A percentile compares a stretch with the other conserved stretches of the same genome.
Evolutionary conservation across 164 flowering plant species (phyloP).

Genomic region (Warburgia ugandensis): DNA sequence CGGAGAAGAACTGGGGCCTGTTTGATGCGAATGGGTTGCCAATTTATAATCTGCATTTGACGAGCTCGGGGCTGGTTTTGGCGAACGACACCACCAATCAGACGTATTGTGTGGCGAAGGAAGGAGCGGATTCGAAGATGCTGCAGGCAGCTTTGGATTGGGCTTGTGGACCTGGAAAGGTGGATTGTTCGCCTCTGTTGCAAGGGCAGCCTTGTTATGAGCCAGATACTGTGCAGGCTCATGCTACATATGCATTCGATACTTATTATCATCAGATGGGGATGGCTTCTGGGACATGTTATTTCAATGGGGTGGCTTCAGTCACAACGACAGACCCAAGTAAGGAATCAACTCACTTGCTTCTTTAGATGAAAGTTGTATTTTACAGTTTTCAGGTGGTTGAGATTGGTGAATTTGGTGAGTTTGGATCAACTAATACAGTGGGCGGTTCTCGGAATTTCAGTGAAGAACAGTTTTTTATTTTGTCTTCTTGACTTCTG

Average conservation of each 20-base stretch:
- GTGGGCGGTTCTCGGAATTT: neutral
- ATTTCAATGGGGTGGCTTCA: slow-evolving; percentile 84
- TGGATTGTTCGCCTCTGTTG: slow-evolving; percentile 61
- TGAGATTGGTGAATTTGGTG: neutral
- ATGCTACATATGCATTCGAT: slow-evolving; percentile 81
- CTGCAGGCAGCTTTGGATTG: slow-evolving; percentile 85
- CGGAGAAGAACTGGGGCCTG: slow-evolving; percentile 93
- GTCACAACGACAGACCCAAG: slow-evolving; percentile 81
- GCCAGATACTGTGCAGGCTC: slow-evolving; percentile 62
- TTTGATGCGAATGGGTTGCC: slow-evolving; percentile 68
- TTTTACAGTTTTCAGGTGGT: neutral
- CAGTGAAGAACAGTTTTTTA: neutral
- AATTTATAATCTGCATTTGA: slow-evolving; percentile 49
- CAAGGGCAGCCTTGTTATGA: slow-evolving; percentile 81
- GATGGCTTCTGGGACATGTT: slow-evolving; percentile 64
- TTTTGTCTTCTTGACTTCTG: no score
- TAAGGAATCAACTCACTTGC: slow-evolving; percentile 22
- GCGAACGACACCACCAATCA: slow-evolving; percentile 88
- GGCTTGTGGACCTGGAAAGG: slow-evolving; percentile 96
- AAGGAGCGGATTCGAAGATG: slow-evolving; percentile 65
- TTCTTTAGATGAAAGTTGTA: no score
- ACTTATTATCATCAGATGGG: slow-evolving; percentile 61
- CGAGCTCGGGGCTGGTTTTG: slow-evolving; percentile 66
- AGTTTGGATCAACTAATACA: no score
- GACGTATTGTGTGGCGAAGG: slow-evolving; percentile 64